Evolutionary conservation across 768 basidiomycete species (phyloP).

Genomic region (Rhodotorula diobovata): DNA sequence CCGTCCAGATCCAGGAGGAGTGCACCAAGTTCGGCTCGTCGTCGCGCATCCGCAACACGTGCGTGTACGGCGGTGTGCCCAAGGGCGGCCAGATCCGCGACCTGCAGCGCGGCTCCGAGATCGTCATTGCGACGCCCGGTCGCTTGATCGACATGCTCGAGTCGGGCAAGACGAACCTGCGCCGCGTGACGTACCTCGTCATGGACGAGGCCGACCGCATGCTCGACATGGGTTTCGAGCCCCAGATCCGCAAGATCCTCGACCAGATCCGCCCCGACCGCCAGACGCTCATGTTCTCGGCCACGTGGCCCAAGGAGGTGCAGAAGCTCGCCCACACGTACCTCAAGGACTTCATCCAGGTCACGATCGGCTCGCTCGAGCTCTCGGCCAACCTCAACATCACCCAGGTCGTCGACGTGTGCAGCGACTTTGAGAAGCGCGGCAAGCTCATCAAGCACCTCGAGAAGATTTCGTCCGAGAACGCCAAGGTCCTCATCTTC

Average conservation of each 20-base stretch:
- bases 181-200: conserved; percentile 92
- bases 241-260: conserved; percentile 97
- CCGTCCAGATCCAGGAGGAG: conserved; percentile 97
- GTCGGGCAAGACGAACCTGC: conserved; percentile 89
- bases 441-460: conserved; percentile 93
- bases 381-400: conserved; percentile 98
- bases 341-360: conserved; percentile 91
- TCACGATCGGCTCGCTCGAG: conserved; percentile 98
- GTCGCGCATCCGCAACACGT: conserved; percentile 95
- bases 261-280: conserved; percentile 86
- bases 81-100: conserved; percentile 99
- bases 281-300: conserved; percentile 97
- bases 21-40: conserved; percentile 89
- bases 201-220: conserved; percentile 99
- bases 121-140: conserved; percentile 99
- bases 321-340: conserved; percentile 97
- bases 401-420: conserved; percentile 88
- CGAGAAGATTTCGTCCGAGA: conserved; percentile 90
- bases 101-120: conserved; percentile 90
- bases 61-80: conserved; percentile 97
- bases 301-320: conserved; percentile 99
- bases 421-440: conserved; percentile 84
- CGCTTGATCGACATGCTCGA: conserved; percentile 99
- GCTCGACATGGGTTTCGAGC: conserved; percentile 99
- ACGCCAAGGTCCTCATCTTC: conserved; percentile 98